These are phyloP conservation scores for Rhizophagus sp. DNA, from an alignment of 192 early-diverging fungal genomes.

Conservation along the genomic window DNA sequence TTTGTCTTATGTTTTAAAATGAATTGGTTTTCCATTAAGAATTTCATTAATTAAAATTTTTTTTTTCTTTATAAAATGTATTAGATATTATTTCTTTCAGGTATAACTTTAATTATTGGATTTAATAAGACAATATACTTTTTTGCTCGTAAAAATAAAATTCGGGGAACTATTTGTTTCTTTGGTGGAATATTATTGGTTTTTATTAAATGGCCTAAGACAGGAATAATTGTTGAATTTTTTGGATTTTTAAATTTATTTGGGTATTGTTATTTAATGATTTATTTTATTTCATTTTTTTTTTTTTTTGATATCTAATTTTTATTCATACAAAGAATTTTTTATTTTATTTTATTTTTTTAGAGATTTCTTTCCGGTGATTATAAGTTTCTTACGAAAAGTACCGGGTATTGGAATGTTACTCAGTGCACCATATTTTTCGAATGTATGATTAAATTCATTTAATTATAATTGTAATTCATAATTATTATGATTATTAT, in stretches of 20 bases:
- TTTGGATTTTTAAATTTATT: slow-evolving; percentile 98
- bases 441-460: slow-evolving; percentile 53
- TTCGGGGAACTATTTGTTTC: slow-evolving; percentile 88
- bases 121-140: slow-evolving; percentile 82
- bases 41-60: background rate
- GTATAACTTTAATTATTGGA: slow-evolving; percentile 89
- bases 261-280: slow-evolving; percentile 59
- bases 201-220: slow-evolving; percentile 85
- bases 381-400: slow-evolving; percentile 82
- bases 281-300: background rate
- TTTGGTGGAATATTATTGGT: slow-evolving; percentile 87
- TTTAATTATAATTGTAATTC: background rate
- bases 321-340: too few species aligned
- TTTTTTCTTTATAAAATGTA: background rate
- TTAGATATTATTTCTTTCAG: slow-evolving; percentile 88
- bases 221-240: slow-evolving; percentile 86
- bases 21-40: background rate
- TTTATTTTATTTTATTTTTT: too few species aligned
- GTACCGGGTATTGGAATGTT: slow-evolving; percentile 89
- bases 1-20: background rate
- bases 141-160: slow-evolving; percentile 84
- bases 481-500: background rate
- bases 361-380: slow-evolving; percentile 97
- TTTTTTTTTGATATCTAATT: background rate
- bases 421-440: slow-evolving; percentile 81